phyloP scores from a whole-genome alignment of 2,329 filamentous ascomycete species.

The Neopestalotiopsis sp. region DNA sequence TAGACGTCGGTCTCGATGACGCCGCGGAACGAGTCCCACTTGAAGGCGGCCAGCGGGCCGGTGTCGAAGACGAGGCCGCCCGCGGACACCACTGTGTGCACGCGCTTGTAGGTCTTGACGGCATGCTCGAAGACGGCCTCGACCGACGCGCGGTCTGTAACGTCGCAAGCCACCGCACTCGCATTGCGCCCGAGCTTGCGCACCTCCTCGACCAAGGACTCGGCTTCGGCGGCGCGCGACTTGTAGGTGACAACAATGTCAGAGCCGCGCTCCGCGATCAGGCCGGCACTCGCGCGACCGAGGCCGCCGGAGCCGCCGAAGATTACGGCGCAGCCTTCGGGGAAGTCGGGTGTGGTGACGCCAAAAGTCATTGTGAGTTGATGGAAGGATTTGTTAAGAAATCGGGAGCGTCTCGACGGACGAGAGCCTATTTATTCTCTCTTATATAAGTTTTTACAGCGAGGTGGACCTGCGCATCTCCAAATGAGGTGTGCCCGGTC shows the following conservation, averaged over 20 bases:
- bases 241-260: conserved; percentile 18
- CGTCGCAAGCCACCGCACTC: conserved; percentile 16
- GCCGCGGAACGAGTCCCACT: conserved; percentile 10
- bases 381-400: not conserved
- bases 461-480: not conserved
- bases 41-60: conserved; percentile 8
- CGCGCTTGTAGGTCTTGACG: conserved; percentile 8
- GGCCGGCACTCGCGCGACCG: conserved; percentile 18
- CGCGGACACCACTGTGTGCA: conserved; percentile 18
- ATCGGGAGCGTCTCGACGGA: not conserved
- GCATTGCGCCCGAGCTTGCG: conserved; percentile 15
- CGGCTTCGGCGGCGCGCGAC: conserved; percentile 15
- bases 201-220: conserved; percentile 12
- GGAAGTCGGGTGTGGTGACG: conserved; percentile 15
- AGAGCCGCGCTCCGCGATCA: conserved; percentile 18
- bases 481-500: not conserved
- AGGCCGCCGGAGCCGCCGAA: conserved; percentile 18
- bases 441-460: not conserved
- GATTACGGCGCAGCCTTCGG: conserved; percentile 19
- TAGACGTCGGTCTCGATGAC: conserved; percentile 19
- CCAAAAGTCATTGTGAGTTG: conserved; percentile 16
- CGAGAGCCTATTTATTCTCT: not conserved
- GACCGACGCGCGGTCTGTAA: conserved; percentile 10
- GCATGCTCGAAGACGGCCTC: conserved; percentile 18
- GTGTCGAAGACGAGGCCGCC: conserved; percentile 14